These are phyloP conservation scores for Phytopythium cucurbitacearum DNA, from an alignment of 352 stramenopile genomes.

Conservation along the genomic window DNA sequence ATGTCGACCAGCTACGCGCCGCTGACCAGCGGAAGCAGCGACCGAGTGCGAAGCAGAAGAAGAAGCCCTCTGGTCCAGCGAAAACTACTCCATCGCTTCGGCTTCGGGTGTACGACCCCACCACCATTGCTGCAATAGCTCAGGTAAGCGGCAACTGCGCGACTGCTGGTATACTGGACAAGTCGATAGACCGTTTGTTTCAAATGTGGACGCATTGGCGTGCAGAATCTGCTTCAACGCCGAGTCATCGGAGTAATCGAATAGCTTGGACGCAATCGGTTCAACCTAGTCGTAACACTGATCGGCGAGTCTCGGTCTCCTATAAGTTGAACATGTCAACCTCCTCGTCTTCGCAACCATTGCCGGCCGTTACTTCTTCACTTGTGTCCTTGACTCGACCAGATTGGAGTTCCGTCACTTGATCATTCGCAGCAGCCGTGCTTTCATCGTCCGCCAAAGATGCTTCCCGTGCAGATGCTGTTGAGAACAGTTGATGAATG, in stretches of 20 bases:
- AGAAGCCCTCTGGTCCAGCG: not conserved
- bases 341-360: conserved; percentile 16
- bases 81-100: conserved; percentile 12
- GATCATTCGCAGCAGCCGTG: not conserved
- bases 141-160: conserved; percentile 16
- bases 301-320: not conserved
- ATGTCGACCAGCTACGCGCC: conserved; percentile 34
- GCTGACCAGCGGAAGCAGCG: conserved; percentile 17
- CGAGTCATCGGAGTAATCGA: conserved; percentile 19
- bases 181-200: not conserved
- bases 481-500: conserved; percentile 11
- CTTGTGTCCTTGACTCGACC: not conserved
- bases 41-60: conserved; percentile 4
- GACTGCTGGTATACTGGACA: not conserved
- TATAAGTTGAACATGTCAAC: conserved; percentile 61
- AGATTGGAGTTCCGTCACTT: conserved; percentile 8
- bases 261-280: not conserved
- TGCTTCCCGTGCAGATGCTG: too few species aligned
- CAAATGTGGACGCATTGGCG: not conserved
- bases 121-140: conserved; percentile 32
- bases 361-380: conserved; percentile 9
- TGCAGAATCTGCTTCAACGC: conserved; percentile 25
- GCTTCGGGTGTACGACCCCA: conserved; percentile 34
- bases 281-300: not conserved
- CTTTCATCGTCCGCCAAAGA: not conserved